phyloP scores from a whole-genome alignment of 2,329 filamentous ascomycete genomes.

The Diaporthe eres region DNA sequence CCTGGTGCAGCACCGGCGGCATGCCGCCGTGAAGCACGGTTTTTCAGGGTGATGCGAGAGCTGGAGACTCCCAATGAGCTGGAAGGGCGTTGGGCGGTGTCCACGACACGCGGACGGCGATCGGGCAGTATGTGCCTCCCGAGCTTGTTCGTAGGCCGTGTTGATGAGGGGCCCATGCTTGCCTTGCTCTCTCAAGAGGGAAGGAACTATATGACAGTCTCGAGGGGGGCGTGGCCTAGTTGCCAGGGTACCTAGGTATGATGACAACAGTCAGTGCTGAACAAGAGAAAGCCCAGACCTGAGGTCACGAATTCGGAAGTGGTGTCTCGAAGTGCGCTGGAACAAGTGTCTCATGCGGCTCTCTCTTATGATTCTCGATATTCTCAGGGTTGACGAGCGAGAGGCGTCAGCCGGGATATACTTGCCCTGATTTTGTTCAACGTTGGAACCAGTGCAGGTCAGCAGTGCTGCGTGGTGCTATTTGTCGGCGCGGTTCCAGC shows the following conservation, averaged over 20 bases:
- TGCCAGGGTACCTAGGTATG: background rate
- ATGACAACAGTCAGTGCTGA: background rate
- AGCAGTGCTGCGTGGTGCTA: background rate
- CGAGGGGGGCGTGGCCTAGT: background rate
- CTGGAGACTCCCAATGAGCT: no score
- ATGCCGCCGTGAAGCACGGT: no score
- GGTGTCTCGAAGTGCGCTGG: background rate
- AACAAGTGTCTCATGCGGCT: background rate
- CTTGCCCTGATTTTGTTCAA: background rate
- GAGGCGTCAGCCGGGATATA: background rate
- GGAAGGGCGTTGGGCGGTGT: background rate
- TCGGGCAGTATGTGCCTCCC: background rate
- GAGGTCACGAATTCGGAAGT: no score
- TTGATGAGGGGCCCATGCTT: background rate
- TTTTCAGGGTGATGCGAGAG: no score
- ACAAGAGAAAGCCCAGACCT: no score
- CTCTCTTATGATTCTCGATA: background rate
- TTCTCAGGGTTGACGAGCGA: background rate
- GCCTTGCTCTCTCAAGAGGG: background rate
- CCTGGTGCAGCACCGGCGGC: no score
- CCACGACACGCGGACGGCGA: background rate
- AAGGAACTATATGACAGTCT: background rate
- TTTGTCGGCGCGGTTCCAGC: background rate
- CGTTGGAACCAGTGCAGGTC: background rate
- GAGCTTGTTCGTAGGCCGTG: no score